Base-by-base conservation (phyloP, 768 basidiomycete species). In the Boletus speciosus region DNA sequence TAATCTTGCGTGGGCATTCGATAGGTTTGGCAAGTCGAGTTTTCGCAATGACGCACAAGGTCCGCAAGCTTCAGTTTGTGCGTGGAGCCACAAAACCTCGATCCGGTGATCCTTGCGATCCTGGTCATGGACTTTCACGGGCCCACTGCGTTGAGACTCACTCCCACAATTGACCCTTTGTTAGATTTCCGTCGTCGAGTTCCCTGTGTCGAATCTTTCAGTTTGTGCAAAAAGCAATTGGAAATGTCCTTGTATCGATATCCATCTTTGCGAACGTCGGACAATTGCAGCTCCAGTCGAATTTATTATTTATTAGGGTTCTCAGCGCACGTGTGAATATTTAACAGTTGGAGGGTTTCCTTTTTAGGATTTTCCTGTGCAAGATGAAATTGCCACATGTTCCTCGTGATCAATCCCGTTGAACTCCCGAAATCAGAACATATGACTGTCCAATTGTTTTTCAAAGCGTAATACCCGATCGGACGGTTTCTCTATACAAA, bases 361-460 rank as follows among this genome's bases (percentile, higher is more conserved):
- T 53, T 50, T 53, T 63, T 46, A 35, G 55, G 43, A 23, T 48
- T 5, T 25, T 34, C 46, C 46, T 49, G 47, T 39, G 11, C 35
- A 32, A 21, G 23, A 21, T 47, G 39, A 36, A 23, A 16, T 25
- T n/a, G 36, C 40, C 29, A 19, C 19, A 47, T 47, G 48, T 21
- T 19, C 52, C 55, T 57, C 52, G 54, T 61, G 62, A 61, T 19
- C 19, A 19, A 19, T 56, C n/a, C 19, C 38, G 19, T 19, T 19
- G 19, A 42, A 34, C 45, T 7, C 37, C 37, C 41, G 23, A 59
- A 44, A 65, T 43, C 56, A 54, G 39, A 29, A 37, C 19, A 19
- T 19, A 19, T 53, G 59, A 37, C 44, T 39, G 52, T 11, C 23
- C 6, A 32, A 40, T 54, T 38, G 31, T 25, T 43, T 46, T 58